phyloP scores from a whole-genome alignment of 805 yeast species.

The Schwanniomyces vanrijiae region DNA sequence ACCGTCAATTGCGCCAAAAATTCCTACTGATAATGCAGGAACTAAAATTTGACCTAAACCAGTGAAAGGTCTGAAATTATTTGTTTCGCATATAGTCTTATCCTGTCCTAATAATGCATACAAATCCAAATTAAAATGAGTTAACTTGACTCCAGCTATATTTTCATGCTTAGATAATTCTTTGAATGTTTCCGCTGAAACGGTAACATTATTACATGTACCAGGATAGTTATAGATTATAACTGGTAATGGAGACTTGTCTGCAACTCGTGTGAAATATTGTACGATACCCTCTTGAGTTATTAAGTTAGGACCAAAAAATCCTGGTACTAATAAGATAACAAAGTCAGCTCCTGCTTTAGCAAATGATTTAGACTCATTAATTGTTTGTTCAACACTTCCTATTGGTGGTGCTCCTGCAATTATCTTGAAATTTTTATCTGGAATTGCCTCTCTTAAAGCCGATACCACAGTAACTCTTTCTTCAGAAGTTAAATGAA shows the following conservation, averaged over 20 bases:
- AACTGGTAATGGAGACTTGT: slow-evolving; percentile 26
- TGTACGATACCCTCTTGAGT: slow-evolving; percentile 26
- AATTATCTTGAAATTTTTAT: slow-evolving; percentile 24
- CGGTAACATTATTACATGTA: slow-evolving; percentile 24
- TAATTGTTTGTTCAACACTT: slow-evolving; percentile 15
- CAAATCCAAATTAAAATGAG: slow-evolving; percentile 14
- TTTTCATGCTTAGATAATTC: slow-evolving; percentile 24
- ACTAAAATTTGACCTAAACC: slow-evolving; percentile 18
- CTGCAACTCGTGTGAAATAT: slow-evolving; percentile 26
- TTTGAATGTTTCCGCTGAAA: slow-evolving; percentile 17
- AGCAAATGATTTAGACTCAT: slow-evolving; percentile 15
- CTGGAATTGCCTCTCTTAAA: slow-evolving; percentile 28
- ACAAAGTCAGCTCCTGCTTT: slow-evolving; percentile 29
- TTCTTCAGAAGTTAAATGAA: slow-evolving; percentile 32
- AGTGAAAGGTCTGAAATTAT: slow-evolving; percentile 14
- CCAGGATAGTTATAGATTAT: slow-evolving; percentile 34
- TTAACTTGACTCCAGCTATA: slow-evolving; percentile 27
- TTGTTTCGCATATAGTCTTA: background rate
- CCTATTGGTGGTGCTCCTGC: background rate
- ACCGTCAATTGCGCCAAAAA: slow-evolving; percentile 24
- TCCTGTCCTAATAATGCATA: slow-evolving; percentile 10
- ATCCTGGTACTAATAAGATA: slow-evolving; percentile 26
- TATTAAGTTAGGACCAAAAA: slow-evolving; percentile 21
- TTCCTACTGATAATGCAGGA: slow-evolving; percentile 22
- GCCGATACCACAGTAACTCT: slow-evolving; percentile 21